Evolutionary conservation across 257 asterid genomes (phyloP), one percentile per base, ranked within the genome.

Genomic region (Solanum dulcamara): DNA sequence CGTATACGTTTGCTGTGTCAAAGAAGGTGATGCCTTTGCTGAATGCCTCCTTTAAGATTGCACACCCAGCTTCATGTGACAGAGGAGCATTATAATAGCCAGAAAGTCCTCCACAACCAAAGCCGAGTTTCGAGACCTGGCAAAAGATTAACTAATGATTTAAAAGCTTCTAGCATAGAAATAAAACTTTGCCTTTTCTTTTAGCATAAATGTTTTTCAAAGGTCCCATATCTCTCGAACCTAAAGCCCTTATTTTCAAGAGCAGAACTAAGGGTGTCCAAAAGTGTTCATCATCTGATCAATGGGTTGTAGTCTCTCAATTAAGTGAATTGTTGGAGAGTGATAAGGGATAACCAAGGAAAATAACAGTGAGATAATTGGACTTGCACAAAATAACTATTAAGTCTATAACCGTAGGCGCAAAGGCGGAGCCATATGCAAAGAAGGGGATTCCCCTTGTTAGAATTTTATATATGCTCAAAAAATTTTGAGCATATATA

Each of bases 81-180:
- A 91, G 86, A 60, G 94, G 94, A 40, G 89, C 89, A 84, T 90
- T 93, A 50, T 88, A 86, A 8, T 79, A 32, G 81, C 93, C 93
- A 48, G 93, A 84, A n/a, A 93, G 93, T 46, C 91, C 89, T 35
- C 32, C 92, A 83, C 93, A 93, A 4, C 96, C 96, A 38, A 89
- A 90, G 0, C 94, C 94, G 22, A 93, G 70, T 46, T 86, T 87
- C 1, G 94, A 91, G 22, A 93, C 94, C 94, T 90, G 68, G 24
- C 7, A 75, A 44, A 75, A 24, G 38, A 75, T 44, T 28, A 44
- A 44, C 5, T 3, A 10, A 75, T 42, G 38, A 44, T 44, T 44
- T 26, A 75, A 75, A 17, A 75, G 35, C 1, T 72, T 40, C 55
- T 0, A 40, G 55, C 55, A 40, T 14, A 42, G 0, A 13, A 72